Evolutionary conservation across 1,139 yeast genomes (phyloP).

Genomic region (Yamadazyma trypodendri): DNA sequence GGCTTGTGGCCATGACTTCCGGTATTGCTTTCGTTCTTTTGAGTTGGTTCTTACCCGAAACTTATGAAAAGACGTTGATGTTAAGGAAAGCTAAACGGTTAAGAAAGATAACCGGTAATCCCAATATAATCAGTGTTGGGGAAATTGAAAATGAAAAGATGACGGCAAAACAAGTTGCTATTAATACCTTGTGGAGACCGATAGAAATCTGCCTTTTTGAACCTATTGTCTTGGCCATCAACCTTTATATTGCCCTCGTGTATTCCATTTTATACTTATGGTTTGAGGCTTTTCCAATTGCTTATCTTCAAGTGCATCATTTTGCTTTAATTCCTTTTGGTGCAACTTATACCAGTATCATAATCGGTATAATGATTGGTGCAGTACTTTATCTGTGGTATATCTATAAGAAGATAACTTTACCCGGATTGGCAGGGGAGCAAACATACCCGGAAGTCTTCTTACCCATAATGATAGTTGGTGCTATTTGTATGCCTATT

Average conservation of each 20-base stretch:
- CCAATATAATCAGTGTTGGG: slow-evolving; percentile 40
- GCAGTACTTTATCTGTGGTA: slow-evolving; percentile 22
- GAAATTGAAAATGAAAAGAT: slow-evolving; percentile 35
- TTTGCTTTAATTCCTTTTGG: slow-evolving; percentile 31
- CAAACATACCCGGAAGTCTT: slow-evolving; percentile 59
- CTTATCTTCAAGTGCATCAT: slow-evolving; percentile 20
- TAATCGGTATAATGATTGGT: slow-evolving; percentile 21
- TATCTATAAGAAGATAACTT: slow-evolving; percentile 20
- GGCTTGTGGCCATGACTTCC: slow-evolving; percentile 40
- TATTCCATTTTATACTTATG: slow-evolving; percentile 31
- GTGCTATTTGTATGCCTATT: slow-evolving; percentile 27
- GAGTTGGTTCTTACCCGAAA: slow-evolving; percentile 48
- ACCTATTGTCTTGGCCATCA: slow-evolving; percentile 31
- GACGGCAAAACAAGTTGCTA: slow-evolving; percentile 22
- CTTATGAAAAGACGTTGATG: slow-evolving; percentile 45
- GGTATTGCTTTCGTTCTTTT: slow-evolving; percentile 33
- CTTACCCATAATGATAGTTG: slow-evolving; percentile 47
- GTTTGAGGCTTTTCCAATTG: slow-evolving; percentile 36
- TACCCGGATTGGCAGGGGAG: slow-evolving; percentile 33
- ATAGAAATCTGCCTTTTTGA: slow-evolving; percentile 28
- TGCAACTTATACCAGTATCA: slow-evolving; percentile 21
- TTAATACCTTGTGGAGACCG: slow-evolving; percentile 31
- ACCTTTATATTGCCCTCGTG: slow-evolving; percentile 30
- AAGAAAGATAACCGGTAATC: slow-evolving; percentile 43
- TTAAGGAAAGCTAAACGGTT: slow-evolving; percentile 47